These are phyloP conservation scores for Xylaria scruposa DNA, from an alignment of 495 filamentous ascomycete species.

Conservation along the genomic window DNA sequence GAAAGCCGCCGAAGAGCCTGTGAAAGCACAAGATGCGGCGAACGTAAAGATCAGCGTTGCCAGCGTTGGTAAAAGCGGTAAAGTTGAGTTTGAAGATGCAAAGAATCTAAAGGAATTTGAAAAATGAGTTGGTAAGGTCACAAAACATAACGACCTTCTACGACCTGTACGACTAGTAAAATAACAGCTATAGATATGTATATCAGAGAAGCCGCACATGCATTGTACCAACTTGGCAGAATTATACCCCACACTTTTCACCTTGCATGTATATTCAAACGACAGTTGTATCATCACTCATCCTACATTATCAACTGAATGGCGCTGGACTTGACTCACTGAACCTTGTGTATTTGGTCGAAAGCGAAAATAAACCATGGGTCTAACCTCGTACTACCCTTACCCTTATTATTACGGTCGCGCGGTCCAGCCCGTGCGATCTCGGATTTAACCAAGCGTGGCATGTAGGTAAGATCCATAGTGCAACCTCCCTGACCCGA, in stretches of 20 bases:
- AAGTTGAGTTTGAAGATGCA: constrained; percentile 70
- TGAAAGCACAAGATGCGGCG: constrained; percentile 43
- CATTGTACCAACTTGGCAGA: constrained; percentile 8
- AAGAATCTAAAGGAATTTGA: constrained; percentile 61
- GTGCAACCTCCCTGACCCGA: background rate
- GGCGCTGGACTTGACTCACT: no score
- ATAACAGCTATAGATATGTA: constrained; percentile 25
- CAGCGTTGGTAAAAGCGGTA: constrained; percentile 68
- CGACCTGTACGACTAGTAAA: constrained; percentile 25
- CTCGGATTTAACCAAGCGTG: background rate
- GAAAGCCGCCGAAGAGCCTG: constrained; percentile 41
- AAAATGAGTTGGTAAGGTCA: constrained; percentile 28
- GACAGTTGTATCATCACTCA: background rate
- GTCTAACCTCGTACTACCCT: background rate
- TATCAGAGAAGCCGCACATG: constrained; percentile 18
- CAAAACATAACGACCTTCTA: background rate
- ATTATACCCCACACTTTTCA: constrained; percentile 13
- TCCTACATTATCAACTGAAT: background rate
- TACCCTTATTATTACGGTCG: background rate
- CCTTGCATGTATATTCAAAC: background rate
- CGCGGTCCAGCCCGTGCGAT: background rate
- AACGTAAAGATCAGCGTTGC: constrained; percentile 57
- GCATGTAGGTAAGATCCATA: background rate
- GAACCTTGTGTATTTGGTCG: background rate
- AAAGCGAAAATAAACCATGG: background rate